Percentiles rank a stretch among this genome's conserved stretches.
Conservation (phyloP, 108 stramenopile genomes). For the Asterionellopsis glacialis region DNA sequence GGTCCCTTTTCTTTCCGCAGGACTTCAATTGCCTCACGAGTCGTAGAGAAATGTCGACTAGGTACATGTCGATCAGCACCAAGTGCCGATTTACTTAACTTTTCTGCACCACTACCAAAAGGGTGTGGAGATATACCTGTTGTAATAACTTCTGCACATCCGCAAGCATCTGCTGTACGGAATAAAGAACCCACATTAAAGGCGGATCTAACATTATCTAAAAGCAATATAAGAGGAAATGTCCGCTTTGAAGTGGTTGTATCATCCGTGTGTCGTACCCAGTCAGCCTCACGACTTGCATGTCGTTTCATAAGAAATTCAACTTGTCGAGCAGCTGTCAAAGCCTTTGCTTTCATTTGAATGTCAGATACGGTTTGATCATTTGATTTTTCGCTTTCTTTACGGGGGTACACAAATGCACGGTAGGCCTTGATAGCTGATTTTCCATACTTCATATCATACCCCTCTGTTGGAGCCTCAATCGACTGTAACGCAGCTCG, state of each 20-base stretch:
- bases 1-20: conserved; percentile 26
- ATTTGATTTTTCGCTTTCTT: background rate
- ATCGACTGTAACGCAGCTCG: conserved; percentile 54
- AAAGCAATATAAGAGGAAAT: conserved; percentile 71
- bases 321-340: conserved; percentile 65
- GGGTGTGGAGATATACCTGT: conserved; percentile 85
- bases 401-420: conserved; percentile 58
- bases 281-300: conserved; percentile 56
- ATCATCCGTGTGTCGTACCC: conserved; percentile 67
- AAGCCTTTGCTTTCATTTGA: conserved; percentile 45
- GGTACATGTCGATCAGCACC: conserved; percentile 64
- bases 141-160: conserved; percentile 48
- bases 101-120: conserved; percentile 62
- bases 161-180: conserved; percentile 79
- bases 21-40: conserved; percentile 44
- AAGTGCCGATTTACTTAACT: conserved; percentile 75
- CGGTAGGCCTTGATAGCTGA: conserved; percentile 75
- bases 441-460: conserved; percentile 62
- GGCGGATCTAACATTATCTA: conserved; percentile 85
- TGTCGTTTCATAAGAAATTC: conserved; percentile 77
- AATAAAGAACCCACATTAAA: conserved; percentile 86
- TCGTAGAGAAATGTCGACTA: conserved; percentile 65
- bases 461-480: conserved; percentile 47
- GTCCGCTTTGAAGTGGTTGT: conserved; percentile 7
- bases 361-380: conserved; percentile 25